A percentile compares a stretch with the other conserved stretches of the same genome.
phyloP scores from a whole-genome alignment of 768 basidiomycete genomes.

The Amanita phalloides region DNA sequence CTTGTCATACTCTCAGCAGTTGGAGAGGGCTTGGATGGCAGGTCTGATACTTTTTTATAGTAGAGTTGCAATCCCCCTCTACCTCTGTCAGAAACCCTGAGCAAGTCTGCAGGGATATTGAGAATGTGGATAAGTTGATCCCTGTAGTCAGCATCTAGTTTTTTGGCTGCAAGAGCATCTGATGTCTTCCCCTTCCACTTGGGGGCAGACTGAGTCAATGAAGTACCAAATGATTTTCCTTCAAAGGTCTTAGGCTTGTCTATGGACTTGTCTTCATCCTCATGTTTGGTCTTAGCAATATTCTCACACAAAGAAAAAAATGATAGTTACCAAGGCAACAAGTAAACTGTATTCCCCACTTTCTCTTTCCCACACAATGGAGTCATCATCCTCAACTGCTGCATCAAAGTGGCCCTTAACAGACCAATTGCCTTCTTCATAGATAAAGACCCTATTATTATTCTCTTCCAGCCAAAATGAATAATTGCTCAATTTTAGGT shows the following conservation, averaged over 20 bases:
- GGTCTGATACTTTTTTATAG: too few relatives aligned
- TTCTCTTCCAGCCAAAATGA: background rate
- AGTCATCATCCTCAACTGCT: background rate
- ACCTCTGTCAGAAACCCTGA: too few relatives aligned
- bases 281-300: background rate
- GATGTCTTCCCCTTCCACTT: too few relatives aligned
- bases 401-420: slow-evolving; percentile 4
- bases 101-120: background rate
- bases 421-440: slow-evolving; percentile 6
- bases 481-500: too few relatives aligned
- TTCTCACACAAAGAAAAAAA: background rate
- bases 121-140: background rate
- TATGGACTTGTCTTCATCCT: too few relatives aligned
- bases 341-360: background rate
- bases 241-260: too few relatives aligned
- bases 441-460: slow-evolving; percentile 2
- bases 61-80: too few relatives aligned
- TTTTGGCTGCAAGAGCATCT: background rate
- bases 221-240: background rate
- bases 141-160: background rate
- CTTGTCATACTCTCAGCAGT: background rate
- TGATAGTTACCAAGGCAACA: background rate
- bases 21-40: background rate
- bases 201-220: background rate
- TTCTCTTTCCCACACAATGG: background rate